Evolutionary conservation across 495 filamentous ascomycete genomes (phyloP).

Genomic region (Aspergillus asperescens): DNA sequence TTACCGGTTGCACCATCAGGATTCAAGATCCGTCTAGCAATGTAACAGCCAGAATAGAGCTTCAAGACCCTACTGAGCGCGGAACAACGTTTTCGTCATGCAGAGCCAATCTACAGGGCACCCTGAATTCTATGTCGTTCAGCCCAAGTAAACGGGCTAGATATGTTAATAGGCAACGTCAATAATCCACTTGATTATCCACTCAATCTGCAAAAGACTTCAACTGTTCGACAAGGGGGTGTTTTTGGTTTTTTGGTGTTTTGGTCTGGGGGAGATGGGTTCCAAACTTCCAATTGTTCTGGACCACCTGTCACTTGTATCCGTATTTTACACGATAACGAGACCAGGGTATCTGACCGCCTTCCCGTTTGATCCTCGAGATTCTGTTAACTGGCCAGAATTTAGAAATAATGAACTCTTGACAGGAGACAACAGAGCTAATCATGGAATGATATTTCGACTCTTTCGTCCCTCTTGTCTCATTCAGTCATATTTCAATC

Average conservation of each 20-base stretch:
- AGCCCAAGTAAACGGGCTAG: too few relatives aligned
- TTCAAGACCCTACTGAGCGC: background rate
- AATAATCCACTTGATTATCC: too few relatives aligned
- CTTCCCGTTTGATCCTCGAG: background rate
- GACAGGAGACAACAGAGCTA: background rate
- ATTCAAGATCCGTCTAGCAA: background rate
- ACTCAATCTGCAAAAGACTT: too few relatives aligned
- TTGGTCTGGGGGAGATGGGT: too few relatives aligned
- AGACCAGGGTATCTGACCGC: slow-evolving; percentile 2
- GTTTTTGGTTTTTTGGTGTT: too few relatives aligned
- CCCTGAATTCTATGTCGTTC: too few relatives aligned
- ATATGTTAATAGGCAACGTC: too few relatives aligned
- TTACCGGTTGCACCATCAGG: background rate
- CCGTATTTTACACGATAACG: too few relatives aligned
- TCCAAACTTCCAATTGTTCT: too few relatives aligned
- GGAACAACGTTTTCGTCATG: background rate
- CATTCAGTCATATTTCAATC: slow-evolving; percentile 4
- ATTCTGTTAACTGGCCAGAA: background rate
- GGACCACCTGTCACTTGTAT: too few relatives aligned
- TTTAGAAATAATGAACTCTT: background rate
- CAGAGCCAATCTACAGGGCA: background rate
- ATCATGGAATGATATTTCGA: background rate
- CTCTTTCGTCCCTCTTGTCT: background rate
- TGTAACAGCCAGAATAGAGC: slow-evolving; percentile 3
- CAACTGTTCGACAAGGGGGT: too few relatives aligned